Evolutionary conservation across 2,329 filamentous ascomycete species (phyloP), one percentile per base, ranked within the genome.

Genomic region (Dothistroma pini): DNA sequence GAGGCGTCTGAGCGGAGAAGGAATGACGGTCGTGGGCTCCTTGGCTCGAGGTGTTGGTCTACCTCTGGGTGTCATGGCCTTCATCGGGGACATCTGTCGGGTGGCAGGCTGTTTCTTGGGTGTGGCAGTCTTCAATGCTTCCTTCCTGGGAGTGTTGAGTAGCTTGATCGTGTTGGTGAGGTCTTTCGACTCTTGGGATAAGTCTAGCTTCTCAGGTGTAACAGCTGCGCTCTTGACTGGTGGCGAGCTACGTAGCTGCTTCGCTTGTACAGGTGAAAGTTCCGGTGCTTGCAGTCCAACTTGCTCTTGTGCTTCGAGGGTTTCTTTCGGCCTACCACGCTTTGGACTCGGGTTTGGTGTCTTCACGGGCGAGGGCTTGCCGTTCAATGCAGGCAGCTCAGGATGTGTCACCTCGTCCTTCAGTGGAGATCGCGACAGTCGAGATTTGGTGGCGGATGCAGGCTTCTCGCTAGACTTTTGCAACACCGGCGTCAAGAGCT

Each of bases 81-180:
- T 76, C 57, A 74, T 74, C 8, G 78, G 77, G 14, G 76, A 79
- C 12, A 70, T 59, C 57, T 78, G 77, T 61, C 76, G 75, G 29
- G 75, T 74, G 11, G 70, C 66, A 7, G 68, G 65, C 35, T 71
- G 70, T 56, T 74, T 75, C 44, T 71, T 75, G 2, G 79, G 79
- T 14, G 79, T 81, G 10, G 74, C 63, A 19, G 74, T 65, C 58
- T 70, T 72, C 35, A 72, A 64, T 5, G 73, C 73, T 61, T 81
- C 78, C 63, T 81, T 82, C 50, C 79, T 71, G 5, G 80, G 80
- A 0, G 80, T 82, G 0, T 77, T 79, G 55, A 82, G 73, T 16
- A 80, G 70, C 60, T 77, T 80, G 67, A 81, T 79, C 41, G 74
- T 79, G 61, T 79, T 77, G 8, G 74, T 71, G 22, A 79, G 61